Percentiles rank a stretch among this genome's conserved stretches.
Evolutionary conservation across 192 early-diverging fungal species (phyloP).

Genomic region (Spizellomyces punctatus): DNA sequence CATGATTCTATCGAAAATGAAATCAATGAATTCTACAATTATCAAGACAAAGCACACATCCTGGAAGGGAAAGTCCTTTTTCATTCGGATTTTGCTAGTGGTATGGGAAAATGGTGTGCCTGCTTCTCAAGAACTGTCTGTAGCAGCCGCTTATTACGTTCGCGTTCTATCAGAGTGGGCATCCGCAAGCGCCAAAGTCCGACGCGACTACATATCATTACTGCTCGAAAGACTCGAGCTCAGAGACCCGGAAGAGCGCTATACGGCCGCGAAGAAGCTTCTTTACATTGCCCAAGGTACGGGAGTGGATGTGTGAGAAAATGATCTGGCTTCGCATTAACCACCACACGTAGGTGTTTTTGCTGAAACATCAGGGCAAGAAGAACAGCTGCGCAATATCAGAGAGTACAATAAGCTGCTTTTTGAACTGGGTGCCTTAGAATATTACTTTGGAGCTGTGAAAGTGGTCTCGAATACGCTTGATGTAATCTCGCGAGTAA

Average conservation of each 20-base stretch:
- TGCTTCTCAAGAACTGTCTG: no score
- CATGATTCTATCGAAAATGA: conserved; percentile 48
- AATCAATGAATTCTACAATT: conserved; percentile 56
- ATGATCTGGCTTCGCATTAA: not conserved
- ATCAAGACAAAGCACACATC: conserved; percentile 37
- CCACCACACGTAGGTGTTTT: conserved; percentile 30
- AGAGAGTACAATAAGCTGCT: conserved; percentile 60
- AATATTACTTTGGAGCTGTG: conserved; percentile 58
- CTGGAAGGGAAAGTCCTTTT: conserved; percentile 36
- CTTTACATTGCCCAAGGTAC: conserved; percentile 72
- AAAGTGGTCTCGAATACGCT: conserved; percentile 57
- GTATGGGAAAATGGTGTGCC: not conserved
- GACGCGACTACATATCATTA: conserved; percentile 45
- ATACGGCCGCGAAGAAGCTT: conserved; percentile 56
- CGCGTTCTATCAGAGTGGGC: no score
- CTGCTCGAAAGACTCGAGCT: conserved; percentile 65
- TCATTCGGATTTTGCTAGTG: conserved; percentile 23
- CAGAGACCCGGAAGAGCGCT: conserved; percentile 46
- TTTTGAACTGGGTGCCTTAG: conserved; percentile 58
- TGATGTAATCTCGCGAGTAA: conserved; percentile 41
- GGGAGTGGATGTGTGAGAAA: not conserved
- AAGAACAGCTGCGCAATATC: conserved; percentile 60
- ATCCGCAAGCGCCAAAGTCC: not conserved
- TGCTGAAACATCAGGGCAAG: conserved; percentile 28
- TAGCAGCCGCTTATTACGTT: no score